Percentiles rank a stretch among this genome's conserved stretches.
phyloP scores from a whole-genome alignment of 495 filamentous ascomycete species.

The Venustampulla echinocandica region DNA sequence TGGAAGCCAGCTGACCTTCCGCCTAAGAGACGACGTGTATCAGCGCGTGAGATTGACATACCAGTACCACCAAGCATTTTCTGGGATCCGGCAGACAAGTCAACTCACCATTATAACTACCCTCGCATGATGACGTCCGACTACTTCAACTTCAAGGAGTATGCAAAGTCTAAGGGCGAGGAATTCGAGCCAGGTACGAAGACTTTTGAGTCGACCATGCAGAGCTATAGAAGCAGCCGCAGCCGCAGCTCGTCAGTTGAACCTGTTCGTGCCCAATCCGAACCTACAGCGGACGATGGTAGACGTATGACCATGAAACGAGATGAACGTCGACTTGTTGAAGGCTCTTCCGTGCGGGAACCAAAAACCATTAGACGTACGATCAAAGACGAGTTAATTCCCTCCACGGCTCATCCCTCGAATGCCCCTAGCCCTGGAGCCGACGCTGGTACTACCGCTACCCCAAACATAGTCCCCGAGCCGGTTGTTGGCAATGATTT shows the following conservation, averaged over 20 bases:
- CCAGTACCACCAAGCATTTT: constrained; percentile 39
- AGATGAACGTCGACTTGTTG: constrained; percentile 16
- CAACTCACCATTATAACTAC: constrained; percentile 43
- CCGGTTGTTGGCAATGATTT: constrained; percentile 23
- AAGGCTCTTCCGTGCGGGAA: background rate
- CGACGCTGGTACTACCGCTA: background rate
- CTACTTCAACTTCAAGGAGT: constrained; percentile 33
- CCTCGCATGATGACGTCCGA: constrained; percentile 47
- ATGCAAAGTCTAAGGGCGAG: constrained; percentile 34
- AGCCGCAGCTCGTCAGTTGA: constrained; percentile 15
- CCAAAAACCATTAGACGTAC: background rate
- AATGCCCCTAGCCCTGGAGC: background rate
- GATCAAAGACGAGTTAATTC: constrained; percentile 2
- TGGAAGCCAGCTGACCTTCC: constrained; percentile 14
- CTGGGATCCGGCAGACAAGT: constrained; percentile 39
- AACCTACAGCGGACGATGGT: constrained; percentile 16
- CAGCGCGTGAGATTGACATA: constrained; percentile 39
- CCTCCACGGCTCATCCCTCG: constrained; percentile 8
- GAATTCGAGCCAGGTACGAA: constrained; percentile 28
- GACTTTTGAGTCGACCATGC: constrained; percentile 22
- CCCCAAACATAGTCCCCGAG: background rate
- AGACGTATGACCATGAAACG: constrained; percentile 20
- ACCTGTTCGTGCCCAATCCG: constrained; percentile 16
- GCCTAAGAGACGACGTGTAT: constrained; percentile 12
- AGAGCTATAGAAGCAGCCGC: constrained; percentile 15